These are phyloP conservation scores for Prunus yedoensis DNA, from an alignment of 331 rosid species.

Conservation along the genomic window DNA sequence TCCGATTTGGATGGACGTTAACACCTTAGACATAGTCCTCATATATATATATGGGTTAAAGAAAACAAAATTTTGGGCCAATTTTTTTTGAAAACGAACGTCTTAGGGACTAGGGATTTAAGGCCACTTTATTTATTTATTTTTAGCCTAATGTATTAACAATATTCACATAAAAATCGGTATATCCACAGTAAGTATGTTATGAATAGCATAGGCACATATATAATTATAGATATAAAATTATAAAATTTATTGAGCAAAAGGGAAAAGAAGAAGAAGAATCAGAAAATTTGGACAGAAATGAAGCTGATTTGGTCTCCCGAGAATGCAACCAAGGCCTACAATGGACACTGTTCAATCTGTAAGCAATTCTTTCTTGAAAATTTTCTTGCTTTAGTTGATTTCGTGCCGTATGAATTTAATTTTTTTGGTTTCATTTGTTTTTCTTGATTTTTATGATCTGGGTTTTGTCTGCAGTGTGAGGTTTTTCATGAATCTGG, in stretches of 20 bases:
- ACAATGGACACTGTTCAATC: constrained; percentile 74
- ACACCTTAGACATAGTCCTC: too few relatives aligned
- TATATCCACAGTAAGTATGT: too few relatives aligned
- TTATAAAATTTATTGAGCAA: background rate
- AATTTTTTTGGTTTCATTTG: background rate
- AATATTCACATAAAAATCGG: too few relatives aligned
- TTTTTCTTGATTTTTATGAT: background rate
- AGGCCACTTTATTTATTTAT: too few relatives aligned
- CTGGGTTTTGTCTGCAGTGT: constrained; percentile 39
- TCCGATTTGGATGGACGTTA: background rate
- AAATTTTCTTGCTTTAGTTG: background rate
- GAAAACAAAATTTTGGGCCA: too few relatives aligned
- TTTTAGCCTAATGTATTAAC: too few relatives aligned
- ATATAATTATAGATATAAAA: too few relatives aligned
- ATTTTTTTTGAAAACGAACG: too few relatives aligned
- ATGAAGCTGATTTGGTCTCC: constrained; percentile 97
- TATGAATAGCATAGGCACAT: too few relatives aligned
- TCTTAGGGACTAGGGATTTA: too few relatives aligned
- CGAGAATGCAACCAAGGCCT: constrained; percentile 77
- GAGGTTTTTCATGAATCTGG: constrained; percentile 62
- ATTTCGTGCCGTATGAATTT: background rate
- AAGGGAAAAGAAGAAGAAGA: background rate
- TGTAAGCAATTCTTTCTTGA: constrained; percentile 32
- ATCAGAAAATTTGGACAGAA: background rate
- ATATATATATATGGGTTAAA: too few relatives aligned